These are phyloP conservation scores for Fraxinus cuspidata DNA, from an alignment of 257 asterid genomes.

Conservation along the genomic window DNA sequence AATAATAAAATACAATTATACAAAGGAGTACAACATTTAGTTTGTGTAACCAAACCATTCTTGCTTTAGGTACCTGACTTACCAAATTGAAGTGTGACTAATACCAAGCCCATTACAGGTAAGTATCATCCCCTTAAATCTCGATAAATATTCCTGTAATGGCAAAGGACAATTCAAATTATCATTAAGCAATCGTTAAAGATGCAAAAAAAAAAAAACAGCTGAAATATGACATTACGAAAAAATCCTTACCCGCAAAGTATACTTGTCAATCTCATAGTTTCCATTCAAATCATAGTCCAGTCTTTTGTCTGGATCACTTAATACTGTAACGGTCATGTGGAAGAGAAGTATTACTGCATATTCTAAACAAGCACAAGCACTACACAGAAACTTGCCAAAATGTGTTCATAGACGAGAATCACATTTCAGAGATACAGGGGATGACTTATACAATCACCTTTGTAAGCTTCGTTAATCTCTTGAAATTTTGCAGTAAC, in stretches of 20 bases:
- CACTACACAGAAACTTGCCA: neutral
- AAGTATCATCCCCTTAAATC: conserved; percentile 74
- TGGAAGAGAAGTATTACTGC: conserved; percentile 18
- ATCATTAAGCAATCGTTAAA: conserved; percentile 22
- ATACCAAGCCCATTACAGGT: conserved; percentile 76
- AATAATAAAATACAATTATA: neutral
- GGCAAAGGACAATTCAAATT: conserved; percentile 18
- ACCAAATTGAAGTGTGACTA: conserved; percentile 53
- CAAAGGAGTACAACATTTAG: neutral
- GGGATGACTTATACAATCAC: conserved; percentile 35
- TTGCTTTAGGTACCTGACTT: conserved; percentile 23
- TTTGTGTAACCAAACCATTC: conserved; percentile 9
- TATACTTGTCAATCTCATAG: conserved; percentile 61
- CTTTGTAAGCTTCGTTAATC: conserved; percentile 64
- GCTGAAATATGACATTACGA: conserved; percentile 9
- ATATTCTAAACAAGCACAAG: neutral
- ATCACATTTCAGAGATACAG: neutral
- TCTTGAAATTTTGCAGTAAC: conserved; percentile 65
- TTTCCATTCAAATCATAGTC: conserved; percentile 67
- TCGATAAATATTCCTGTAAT: conserved; percentile 60
- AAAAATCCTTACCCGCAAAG: conserved; percentile 49
- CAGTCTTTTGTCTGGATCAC: conserved; percentile 66
- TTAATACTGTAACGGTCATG: conserved; percentile 46
- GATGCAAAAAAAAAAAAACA: conserved; percentile 21
- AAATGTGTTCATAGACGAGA: neutral